Base-by-base conservation (phyloP, 1,284 basidiomycete species). In the Melanopsichium pennsylvanicum region DNA sequence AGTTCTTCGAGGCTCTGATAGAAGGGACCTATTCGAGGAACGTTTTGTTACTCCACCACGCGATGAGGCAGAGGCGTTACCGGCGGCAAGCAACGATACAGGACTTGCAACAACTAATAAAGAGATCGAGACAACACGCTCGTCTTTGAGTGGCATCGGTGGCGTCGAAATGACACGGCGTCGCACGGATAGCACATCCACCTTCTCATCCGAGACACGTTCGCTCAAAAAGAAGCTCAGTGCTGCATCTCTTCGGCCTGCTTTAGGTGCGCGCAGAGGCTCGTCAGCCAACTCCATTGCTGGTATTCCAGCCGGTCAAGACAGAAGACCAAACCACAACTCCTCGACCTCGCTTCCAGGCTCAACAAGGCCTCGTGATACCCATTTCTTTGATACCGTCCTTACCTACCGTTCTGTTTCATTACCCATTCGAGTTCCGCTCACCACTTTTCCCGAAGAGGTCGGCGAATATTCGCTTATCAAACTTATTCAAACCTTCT, bases 401-500 rank as follows among this genome's bases (percentile, higher is more conserved):
- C 89, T 94, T 50, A 86, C 85, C 23, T 96, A 93, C 25, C 61
- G 72, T 32, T 60, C 67, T 35, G 46, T 73, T 4, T 45, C 51
- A 7, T 29, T 79, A 11, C 70, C 68, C 3, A 63, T 78, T 2
- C 58, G 72, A 2, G 48, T 79, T 11, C 78, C 78, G 5, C 55
- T 76, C 13, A 62, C 64, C 36, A 56, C 58, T 5, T 79, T 79
- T 26, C 64, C 90, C 0, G 92, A 95, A 80, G 94, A 98, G 85
- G 91, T 98, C 49, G 94, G 94, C 49, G 94, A 97, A 92, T 97
- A 94, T 82, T 97, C 94, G 16, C 83, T 97, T 58, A 93, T 94
- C 58, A 88, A 90, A 67, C 86, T 97, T 37, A 88, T 97, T 61
- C 89, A 91, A 78, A 90, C 89, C 3, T 97, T 97, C 81, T 91